A percentile compares a stretch with the other conserved stretches of the same genome.
Evolutionary conservation across 2,329 filamentous ascomycete genomes (phyloP).

Genomic region (Neoarthrinium moseri): DNA sequence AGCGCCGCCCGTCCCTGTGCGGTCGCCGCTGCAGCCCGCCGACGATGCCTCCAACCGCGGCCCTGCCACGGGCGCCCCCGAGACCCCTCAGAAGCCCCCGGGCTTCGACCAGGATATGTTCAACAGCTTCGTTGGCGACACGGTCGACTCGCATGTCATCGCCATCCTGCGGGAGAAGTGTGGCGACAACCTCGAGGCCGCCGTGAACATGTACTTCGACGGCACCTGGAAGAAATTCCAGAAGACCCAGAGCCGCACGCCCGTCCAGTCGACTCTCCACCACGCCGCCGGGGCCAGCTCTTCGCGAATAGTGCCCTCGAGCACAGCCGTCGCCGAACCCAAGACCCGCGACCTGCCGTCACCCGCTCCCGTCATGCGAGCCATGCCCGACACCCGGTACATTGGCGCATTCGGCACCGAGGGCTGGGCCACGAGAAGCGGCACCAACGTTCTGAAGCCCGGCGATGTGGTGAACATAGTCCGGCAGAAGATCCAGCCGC

Average conservation of each 20-base stretch:
- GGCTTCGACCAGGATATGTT: constrained; percentile 58
- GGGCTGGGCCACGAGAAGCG: constrained; percentile 89
- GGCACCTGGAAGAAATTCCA: constrained; percentile 60
- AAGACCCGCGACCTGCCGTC: constrained; percentile 10
- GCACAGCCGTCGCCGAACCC: not conserved
- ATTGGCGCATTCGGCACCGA: constrained; percentile 89
- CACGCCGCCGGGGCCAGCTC: constrained; percentile 1
- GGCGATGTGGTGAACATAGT: constrained; percentile 86
- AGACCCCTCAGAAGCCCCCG: constrained; percentile 7
- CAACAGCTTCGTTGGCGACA: constrained; percentile 58
- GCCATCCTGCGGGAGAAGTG: constrained; percentile 52
- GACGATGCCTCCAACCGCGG: constrained; percentile 17
- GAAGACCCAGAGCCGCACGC: constrained; percentile 20
- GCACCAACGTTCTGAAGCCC: constrained; percentile 70
- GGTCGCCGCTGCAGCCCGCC: constrained; percentile 17
- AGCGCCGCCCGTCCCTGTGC: constrained; percentile 14
- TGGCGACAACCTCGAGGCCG: constrained; percentile 57
- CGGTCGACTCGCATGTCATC: constrained; percentile 48
- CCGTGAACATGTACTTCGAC: constrained; percentile 70
- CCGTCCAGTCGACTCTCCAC: constrained; percentile 9
- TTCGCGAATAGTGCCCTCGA: no score
- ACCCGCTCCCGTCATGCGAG: constrained; percentile 13
- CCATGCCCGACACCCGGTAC: constrained; percentile 58
- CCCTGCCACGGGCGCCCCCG: constrained; percentile 4
- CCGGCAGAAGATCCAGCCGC: constrained; percentile 71